A percentile compares a stretch with the other conserved stretches of the same genome.
These are phyloP conservation scores for Naegleria fowleri DNA, from an alignment of 208 protist species.

Conservation along the genomic window DNA sequence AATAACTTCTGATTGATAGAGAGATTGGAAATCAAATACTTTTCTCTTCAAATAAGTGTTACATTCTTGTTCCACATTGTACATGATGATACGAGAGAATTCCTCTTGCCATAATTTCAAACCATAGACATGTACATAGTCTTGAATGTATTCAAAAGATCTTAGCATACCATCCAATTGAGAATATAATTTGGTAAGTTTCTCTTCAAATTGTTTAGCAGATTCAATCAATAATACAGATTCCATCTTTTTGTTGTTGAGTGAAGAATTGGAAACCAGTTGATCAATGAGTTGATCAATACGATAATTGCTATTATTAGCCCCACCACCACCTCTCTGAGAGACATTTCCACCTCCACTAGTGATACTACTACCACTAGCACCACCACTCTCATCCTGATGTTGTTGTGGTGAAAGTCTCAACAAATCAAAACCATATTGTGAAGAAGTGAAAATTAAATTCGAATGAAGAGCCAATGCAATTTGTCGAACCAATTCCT, in stretches of 20 bases:
- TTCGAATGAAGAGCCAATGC: conserved; percentile 60
- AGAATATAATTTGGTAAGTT: conserved; percentile 62
- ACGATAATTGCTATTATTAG: conserved; percentile 1
- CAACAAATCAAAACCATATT: conserved; percentile 44
- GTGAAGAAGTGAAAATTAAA: conserved; percentile 54
- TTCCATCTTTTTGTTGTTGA: conserved; percentile 8
- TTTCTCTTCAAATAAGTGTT: conserved; percentile 87
- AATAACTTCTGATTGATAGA: conserved; percentile 80
- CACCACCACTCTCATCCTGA: not conserved
- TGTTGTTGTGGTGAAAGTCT: not conserved
- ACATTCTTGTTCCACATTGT: conserved; percentile 93
- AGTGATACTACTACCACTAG: not conserved
- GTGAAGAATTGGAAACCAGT: not conserved
- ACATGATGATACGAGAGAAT: conserved; percentile 87
- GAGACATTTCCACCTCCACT: not conserved
- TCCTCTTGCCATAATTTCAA: conserved; percentile 92
- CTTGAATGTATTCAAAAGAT: conserved; percentile 93
- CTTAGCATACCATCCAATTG: conserved; percentile 75
- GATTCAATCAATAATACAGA: not conserved
- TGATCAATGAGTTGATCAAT: not conserved
- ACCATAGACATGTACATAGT: conserved; percentile 95
- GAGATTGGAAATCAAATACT: conserved; percentile 70
- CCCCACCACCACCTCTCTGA: not conserved
- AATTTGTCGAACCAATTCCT: conserved; percentile 77
- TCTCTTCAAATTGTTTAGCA: conserved; percentile 59